Evolutionary conservation across 225 moss, liverwort and hornwort species (phyloP).

Genomic region (Physcomitrium patens): DNA sequence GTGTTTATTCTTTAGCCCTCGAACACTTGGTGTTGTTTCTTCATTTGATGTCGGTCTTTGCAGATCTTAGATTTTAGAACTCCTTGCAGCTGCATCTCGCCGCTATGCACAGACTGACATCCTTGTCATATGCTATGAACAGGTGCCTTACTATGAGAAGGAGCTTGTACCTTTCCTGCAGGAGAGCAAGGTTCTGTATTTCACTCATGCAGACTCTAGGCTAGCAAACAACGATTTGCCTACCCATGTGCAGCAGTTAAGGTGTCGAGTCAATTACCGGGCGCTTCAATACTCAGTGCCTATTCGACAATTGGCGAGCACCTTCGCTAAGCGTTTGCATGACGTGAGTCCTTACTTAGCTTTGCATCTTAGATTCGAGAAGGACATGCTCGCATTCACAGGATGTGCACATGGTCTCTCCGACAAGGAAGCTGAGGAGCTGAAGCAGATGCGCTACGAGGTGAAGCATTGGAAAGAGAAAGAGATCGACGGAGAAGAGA

Average conservation of each 20-base stretch:
- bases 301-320: conserved; percentile 56
- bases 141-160: conserved; percentile 69
- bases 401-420: conserved; percentile 72
- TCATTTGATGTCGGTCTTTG: background rate
- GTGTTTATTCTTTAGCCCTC: conserved; percentile 30
- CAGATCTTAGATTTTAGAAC: background rate
- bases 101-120: conserved; percentile 9
- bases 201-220: conserved; percentile 73
- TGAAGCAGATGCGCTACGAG: conserved; percentile 68
- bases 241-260: conserved; percentile 61
- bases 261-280: conserved; percentile 74
- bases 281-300: conserved; percentile 61
- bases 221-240: conserved; percentile 73
- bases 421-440: conserved; percentile 52
- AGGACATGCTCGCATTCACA: conserved; percentile 85
- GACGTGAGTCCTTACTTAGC: conserved; percentile 68
- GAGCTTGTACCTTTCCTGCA: conserved; percentile 52
- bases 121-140: conserved; percentile 14
- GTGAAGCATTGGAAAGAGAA: conserved; percentile 83
- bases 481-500: conserved; percentile 73
- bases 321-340: conserved; percentile 53
- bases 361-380: conserved; percentile 82
- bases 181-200: conserved; percentile 67
- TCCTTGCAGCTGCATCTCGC: background rate
- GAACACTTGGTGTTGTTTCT: no score